Evolutionary conservation across 176 grass and related monocot genomes (phyloP).

Genomic region (Eleusine indica): DNA sequence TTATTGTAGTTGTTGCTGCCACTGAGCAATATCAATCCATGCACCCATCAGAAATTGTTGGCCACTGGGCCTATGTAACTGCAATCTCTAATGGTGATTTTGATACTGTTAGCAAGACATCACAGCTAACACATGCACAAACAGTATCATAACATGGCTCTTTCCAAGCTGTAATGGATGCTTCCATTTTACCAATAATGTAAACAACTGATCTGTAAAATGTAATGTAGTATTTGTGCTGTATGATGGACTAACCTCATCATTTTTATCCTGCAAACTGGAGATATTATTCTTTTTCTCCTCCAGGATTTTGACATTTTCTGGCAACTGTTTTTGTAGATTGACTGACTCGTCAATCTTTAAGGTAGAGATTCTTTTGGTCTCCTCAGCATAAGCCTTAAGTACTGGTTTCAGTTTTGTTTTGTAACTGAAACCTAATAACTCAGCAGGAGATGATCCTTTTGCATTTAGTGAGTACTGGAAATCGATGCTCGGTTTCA

Average conservation of each 20-base stretch:
- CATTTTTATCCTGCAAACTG: conserved; percentile 51
- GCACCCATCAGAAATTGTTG: conserved; percentile 20
- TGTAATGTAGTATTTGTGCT: neutral
- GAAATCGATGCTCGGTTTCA: conserved; percentile 78
- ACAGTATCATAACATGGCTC: neutral
- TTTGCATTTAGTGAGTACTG: conserved; percentile 69
- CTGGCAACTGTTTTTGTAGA: conserved; percentile 59
- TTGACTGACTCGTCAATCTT: conserved; percentile 63
- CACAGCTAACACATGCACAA: neutral
- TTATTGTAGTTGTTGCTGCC: neutral
- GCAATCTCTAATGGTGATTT: neutral
- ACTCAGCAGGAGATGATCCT: conserved; percentile 66
- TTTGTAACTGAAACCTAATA: conserved; percentile 72
- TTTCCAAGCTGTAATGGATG: neutral
- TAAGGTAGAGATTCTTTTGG: conserved; percentile 50
- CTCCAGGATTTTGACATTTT: conserved; percentile 59
- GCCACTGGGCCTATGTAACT: neutral
- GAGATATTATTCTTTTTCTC: conserved; percentile 58
- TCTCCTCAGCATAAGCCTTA: conserved; percentile 54
- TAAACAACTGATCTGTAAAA: conserved; percentile 8
- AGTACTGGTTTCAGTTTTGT: conserved; percentile 70
- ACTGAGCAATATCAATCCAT: neutral
- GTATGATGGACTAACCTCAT: conserved; percentile 56
- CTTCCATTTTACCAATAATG: conserved; percentile 1
- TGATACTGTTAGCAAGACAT: neutral